Evolutionary conservation across 2,329 filamentous ascomycete species (phyloP).

Genomic region (Cryphonectria japonica): DNA sequence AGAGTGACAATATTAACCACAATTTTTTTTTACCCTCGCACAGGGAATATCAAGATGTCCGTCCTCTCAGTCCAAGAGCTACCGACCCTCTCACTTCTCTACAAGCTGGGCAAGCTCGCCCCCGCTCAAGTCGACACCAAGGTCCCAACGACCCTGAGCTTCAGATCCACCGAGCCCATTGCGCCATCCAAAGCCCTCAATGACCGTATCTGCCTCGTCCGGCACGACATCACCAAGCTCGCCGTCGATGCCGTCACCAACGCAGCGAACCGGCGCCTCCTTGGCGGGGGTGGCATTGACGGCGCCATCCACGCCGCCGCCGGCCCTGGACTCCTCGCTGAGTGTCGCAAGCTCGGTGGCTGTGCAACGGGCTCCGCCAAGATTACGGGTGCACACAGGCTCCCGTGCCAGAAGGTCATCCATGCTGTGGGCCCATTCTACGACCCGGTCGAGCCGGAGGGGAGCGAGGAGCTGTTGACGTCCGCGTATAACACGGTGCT

Average conservation of each 20-base stretch:
- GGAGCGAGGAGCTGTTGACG: constrained; percentile 53
- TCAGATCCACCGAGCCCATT: constrained; percentile 33
- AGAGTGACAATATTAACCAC: not conserved
- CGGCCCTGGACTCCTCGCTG: constrained; percentile 67
- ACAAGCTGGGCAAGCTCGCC: constrained; percentile 58
- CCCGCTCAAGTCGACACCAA: constrained; percentile 29
- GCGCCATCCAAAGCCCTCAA: constrained; percentile 62
- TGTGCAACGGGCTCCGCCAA: constrained; percentile 80
- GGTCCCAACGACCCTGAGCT: constrained; percentile 31
- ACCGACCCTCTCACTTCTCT: constrained; percentile 67
- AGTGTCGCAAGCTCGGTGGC: constrained; percentile 73
- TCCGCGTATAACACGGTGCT: constrained; percentile 74
- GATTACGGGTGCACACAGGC: constrained; percentile 75
- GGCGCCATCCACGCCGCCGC: constrained; percentile 86
- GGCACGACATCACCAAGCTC: constrained; percentile 81
- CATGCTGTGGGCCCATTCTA: constrained; percentile 91
- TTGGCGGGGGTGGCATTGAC: constrained; percentile 89
- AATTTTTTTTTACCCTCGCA: not conserved
- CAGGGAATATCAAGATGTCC: constrained; percentile 39
- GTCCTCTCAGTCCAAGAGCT: constrained; percentile 56
- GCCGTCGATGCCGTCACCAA: constrained; percentile 86
- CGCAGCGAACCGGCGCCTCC: constrained; percentile 78
- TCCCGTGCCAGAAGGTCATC: constrained; percentile 81
- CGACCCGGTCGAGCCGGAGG: constrained; percentile 42
- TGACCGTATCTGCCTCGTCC: constrained; percentile 69